Percentiles rank a stretch among this genome's conserved stretches.
Conservation (phyloP, 78 protist species). For the Dictyostelium brefeldianum region DNA sequence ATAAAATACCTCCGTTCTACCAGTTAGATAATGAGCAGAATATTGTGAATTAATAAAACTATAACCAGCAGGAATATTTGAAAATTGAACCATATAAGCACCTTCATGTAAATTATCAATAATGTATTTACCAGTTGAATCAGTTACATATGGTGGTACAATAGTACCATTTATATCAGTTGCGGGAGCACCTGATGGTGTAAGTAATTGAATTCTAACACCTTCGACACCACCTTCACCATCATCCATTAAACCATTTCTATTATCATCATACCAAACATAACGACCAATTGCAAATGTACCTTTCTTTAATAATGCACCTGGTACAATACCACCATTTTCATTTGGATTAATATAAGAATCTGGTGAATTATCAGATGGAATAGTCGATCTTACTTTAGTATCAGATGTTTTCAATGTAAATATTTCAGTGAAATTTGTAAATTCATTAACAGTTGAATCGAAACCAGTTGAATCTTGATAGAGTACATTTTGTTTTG, state of each 20-base stretch:
- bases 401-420: background rate
- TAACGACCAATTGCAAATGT: slow-evolving; percentile 46
- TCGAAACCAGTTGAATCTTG: background rate
- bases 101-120: slow-evolving; percentile 23
- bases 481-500: slow-evolving; percentile 4
- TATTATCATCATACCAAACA: slow-evolving; percentile 35
- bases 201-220: slow-evolving; percentile 3
- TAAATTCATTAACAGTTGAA: background rate
- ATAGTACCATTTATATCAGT: background rate
- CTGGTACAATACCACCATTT: slow-evolving; percentile 43
- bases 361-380: slow-evolving; percentile 25
- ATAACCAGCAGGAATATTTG: slow-evolving; percentile 22
- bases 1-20: background rate
- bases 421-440: slow-evolving; percentile 8
- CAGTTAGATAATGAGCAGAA: slow-evolving; percentile 5
- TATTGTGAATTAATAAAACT: background rate
- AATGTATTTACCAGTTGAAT: slow-evolving; percentile 23
- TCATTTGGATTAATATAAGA: slow-evolving; percentile 3
- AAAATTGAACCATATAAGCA: background rate
- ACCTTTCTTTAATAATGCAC: background rate
- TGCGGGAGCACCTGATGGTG: background rate
- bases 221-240: slow-evolving; percentile 10
- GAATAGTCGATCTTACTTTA: background rate
- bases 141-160: background rate
- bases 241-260: background rate